Base-by-base conservation (phyloP, 176 grass and related monocot genomes). In the Guadua angustifolia region DNA sequence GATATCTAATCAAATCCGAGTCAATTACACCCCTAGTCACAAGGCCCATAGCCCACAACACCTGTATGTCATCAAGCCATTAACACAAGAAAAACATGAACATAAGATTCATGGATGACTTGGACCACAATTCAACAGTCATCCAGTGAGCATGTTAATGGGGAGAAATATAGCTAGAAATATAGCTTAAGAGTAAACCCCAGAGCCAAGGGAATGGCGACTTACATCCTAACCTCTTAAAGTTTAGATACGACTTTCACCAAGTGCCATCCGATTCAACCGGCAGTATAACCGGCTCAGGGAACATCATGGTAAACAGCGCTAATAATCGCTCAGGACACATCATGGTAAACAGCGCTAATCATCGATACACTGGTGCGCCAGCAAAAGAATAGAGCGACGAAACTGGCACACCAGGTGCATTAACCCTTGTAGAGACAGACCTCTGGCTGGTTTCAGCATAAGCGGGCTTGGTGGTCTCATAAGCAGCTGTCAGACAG, bases 381-480 rank as follows among this genome's bases (percentile, higher is more conserved):
- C 93, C 88, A 69, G 42, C 38, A 18, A 90, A 90, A 32, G 90
- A 76, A 65, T 90, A 90, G 15, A 71, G 85, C 0, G 82, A 78
- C 2, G 90, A 92, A 73, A 94, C 88, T 2, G 88, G 71, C n/a
- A 42, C 19, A 49, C 56, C 56, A 8, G 82, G 22, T 53, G 50
- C 36, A 68, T 50, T 78, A 24, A 15, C 63, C 74, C 89, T 81
- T 74, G 85, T 72, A 45, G 74, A 40, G n/a, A 22, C n/a, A 42
- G 69, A 64, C 44, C 82, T 80, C 39, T 51, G 74, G n/a, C 58
- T 61, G 18, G 52, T 33, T 79, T 84, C 86, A 43, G 69, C 71
- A 84, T 94, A 89, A 67, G 72, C 57, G 49, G 66, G 86, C 39
- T 81, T 64, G 21, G 71, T 66, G 59, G 79, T 59, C 66, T 90